phyloP scores from a whole-genome alignment of 192 early-diverging fungal genomes.

The Coemansia sp. region DNA sequence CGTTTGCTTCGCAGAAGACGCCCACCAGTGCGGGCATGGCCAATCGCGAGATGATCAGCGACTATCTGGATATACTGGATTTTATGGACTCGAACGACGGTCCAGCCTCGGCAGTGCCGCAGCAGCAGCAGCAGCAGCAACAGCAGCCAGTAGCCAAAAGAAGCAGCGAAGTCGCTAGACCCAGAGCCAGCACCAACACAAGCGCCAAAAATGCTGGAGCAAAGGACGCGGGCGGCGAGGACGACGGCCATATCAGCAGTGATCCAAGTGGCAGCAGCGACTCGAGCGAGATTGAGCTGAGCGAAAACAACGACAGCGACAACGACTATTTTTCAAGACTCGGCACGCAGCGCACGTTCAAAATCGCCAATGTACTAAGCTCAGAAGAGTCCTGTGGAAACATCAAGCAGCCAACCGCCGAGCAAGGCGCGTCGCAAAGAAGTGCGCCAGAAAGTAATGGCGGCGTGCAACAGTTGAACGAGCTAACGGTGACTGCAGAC shows the following conservation, averaged over 20 bases:
- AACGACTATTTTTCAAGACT: slow-evolving; percentile 43
- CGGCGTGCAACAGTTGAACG: neutral
- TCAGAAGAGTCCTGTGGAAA: slow-evolving; percentile 1
- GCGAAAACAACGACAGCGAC: slow-evolving; percentile 21
- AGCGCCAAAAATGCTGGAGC: neutral
- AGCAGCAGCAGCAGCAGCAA: neutral
- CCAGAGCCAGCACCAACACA: neutral
- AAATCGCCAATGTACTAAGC: slow-evolving; percentile 25
- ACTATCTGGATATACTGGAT: slow-evolving; percentile 49
- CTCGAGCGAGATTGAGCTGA: slow-evolving; percentile 28
- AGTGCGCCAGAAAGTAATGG: neutral
- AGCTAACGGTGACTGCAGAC: neutral
- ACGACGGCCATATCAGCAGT: slow-evolving; percentile 54
- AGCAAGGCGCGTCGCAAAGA: neutral
- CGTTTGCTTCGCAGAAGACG: neutral
- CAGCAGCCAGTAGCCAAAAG: too few relatives aligned
- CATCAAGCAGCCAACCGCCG: neutral
- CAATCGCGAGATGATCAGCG: slow-evolving; percentile 22
- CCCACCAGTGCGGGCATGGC: slow-evolving; percentile 7
- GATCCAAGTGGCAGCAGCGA: slow-evolving; percentile 39
- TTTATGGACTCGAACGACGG: slow-evolving; percentile 29
- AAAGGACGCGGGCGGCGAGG: neutral
- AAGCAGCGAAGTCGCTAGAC: neutral
- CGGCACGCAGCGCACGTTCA: slow-evolving; percentile 12
- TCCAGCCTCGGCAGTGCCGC: neutral